Evolutionary conservation across 2,329 filamentous ascomycete genomes (phyloP).

Genomic region (Ceratocystis alfenasii): DNA sequence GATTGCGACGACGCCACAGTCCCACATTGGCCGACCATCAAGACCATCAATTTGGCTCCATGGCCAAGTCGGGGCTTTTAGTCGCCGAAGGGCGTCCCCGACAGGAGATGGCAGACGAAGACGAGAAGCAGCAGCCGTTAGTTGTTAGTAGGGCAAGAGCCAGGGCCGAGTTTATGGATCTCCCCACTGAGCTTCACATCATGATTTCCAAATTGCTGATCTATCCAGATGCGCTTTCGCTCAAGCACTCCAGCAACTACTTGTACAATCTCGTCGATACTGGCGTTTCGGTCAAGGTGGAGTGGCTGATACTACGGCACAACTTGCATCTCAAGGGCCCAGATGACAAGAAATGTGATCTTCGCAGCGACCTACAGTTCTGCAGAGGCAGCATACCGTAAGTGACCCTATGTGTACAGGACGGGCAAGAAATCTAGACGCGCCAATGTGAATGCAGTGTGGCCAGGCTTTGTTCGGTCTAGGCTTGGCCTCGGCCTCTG

Average conservation of each 20-base stretch:
- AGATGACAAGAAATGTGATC: conserved; percentile 43
- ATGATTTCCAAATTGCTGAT: conserved; percentile 48
- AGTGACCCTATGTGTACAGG: conserved; percentile 24
- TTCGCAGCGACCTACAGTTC: conserved; percentile 48
- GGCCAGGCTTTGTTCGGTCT: background rate
- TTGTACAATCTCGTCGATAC: conserved; percentile 56
- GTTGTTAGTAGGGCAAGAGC: conserved; percentile 25
- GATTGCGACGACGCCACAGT: background rate
- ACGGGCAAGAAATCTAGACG: background rate
- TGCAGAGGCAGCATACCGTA: conserved; percentile 49
- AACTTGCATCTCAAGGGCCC: conserved; percentile 54
- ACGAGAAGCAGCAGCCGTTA: conserved; percentile 23
- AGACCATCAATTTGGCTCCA: background rate
- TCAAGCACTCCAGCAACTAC: conserved; percentile 54
- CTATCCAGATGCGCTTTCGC: conserved; percentile 58
- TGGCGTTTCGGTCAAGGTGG: conserved; percentile 51
- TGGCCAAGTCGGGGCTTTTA: background rate
- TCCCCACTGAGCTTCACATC: conserved; percentile 57
- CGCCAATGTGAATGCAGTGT: no score
- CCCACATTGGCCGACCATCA: background rate
- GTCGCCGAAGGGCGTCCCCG: background rate
- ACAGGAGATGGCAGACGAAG: conserved; percentile 23
- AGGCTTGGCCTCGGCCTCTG: background rate
- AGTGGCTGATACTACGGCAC: conserved; percentile 55
- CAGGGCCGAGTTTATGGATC: conserved; percentile 32